phyloP scores from a whole-genome alignment of 352 stramenopile species.

The Peronospora destructor region DNA sequence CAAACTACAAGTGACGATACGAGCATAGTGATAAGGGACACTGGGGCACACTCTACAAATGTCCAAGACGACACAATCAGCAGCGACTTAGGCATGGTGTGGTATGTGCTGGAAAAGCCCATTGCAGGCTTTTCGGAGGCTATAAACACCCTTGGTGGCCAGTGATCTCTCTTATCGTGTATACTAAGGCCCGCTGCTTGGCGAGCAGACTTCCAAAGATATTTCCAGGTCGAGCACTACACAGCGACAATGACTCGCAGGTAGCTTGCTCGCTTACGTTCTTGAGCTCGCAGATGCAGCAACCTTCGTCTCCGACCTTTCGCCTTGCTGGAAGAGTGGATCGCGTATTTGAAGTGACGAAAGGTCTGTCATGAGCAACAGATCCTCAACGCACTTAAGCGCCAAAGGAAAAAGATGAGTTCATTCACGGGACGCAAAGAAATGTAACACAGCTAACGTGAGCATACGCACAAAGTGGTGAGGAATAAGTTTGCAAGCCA shows the following conservation, averaged over 20 bases:
- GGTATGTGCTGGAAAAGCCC: constrained; percentile 41
- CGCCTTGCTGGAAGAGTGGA: constrained; percentile 54
- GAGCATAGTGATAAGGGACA: background rate
- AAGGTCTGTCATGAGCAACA: constrained; percentile 67
- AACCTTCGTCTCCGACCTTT: constrained; percentile 11
- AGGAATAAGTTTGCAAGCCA: constrained; percentile 47
- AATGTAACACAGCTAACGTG: constrained; percentile 31
- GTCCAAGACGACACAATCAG: background rate
- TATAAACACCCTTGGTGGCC: constrained; percentile 10
- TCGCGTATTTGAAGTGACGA: constrained; percentile 64
- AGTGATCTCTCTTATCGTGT: constrained; percentile 1
- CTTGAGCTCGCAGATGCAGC: constrained; percentile 11
- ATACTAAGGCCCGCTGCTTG: background rate
- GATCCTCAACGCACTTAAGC: constrained; percentile 45
- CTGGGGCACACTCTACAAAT: background rate
- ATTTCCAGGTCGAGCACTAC: constrained; percentile 6
- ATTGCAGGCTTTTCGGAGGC: constrained; percentile 35
- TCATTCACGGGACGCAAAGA: constrained; percentile 41
- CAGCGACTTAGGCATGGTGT: constrained; percentile 22
- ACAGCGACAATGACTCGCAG: background rate
- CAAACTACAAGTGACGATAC: constrained; percentile 1
- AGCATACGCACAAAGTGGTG: constrained; percentile 52
- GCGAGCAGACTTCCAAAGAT: constrained; percentile 26
- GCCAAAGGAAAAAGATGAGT: constrained; percentile 58
- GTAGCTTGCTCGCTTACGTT: constrained; percentile 2